A percentile compares a stretch with the other conserved stretches of the same genome.
phyloP scores from a whole-genome alignment of 192 early-diverging fungal genomes.

The Pilobolus umbonatus region DNA sequence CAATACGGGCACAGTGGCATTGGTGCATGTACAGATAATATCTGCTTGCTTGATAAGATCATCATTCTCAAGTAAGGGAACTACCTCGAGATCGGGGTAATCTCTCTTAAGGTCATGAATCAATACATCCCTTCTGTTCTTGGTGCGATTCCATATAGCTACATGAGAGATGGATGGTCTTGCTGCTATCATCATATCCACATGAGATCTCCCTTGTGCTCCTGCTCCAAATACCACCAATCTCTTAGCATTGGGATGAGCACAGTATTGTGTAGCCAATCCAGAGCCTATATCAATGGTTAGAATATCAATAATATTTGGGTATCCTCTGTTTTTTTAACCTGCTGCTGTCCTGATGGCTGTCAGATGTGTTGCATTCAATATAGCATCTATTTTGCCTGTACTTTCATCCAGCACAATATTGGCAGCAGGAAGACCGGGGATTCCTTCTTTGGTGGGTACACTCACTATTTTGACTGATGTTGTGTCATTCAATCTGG shows the following conservation, averaged over 20 bases:
- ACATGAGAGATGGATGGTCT: constrained; percentile 36
- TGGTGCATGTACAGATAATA: constrained; percentile 53
- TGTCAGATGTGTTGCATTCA: constrained; percentile 44
- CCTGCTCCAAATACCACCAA: constrained; percentile 49
- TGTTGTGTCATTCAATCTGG: constrained; percentile 38
- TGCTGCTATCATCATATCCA: constrained; percentile 41
- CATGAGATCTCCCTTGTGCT: constrained; percentile 44
- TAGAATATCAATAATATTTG: neutral
- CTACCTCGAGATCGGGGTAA: constrained; percentile 23
- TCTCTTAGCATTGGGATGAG: constrained; percentile 13
- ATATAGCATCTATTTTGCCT: constrained; percentile 36
- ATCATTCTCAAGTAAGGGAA: constrained; percentile 17
- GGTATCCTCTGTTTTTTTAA: neutral
- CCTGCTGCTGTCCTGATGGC: constrained; percentile 49
- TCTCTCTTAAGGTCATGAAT: constrained; percentile 18
- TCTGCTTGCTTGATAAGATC: constrained; percentile 40
- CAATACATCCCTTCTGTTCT: constrained; percentile 28
- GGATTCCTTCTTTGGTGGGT: constrained; percentile 36
- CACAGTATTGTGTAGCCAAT: constrained; percentile 39
- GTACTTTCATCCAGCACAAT: constrained; percentile 43
- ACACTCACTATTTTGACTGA: constrained; percentile 46
- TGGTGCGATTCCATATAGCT: constrained; percentile 42
- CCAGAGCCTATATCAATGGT: constrained; percentile 35
- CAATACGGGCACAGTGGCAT: constrained; percentile 35
- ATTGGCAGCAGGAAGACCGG: constrained; percentile 39